These are phyloP conservation scores for Epichloe sylvatica DNA, from an alignment of 2,329 filamentous ascomycete genomes.

Conservation along the genomic window DNA sequence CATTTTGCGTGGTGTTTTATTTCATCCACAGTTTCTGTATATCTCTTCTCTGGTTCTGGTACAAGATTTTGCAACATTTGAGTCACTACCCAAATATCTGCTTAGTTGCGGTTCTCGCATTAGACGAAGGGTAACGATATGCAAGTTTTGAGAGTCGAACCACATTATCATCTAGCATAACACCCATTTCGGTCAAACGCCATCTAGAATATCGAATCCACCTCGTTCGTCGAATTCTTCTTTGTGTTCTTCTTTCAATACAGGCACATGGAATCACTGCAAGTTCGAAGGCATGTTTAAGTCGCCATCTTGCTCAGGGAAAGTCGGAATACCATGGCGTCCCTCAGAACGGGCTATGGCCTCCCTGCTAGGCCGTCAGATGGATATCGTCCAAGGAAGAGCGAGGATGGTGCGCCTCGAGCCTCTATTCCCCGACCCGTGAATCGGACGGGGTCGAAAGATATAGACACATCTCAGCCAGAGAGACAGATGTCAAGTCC, in stretches of 20 bases:
- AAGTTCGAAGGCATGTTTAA: constrained; percentile 9
- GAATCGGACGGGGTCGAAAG: constrained; percentile 11
- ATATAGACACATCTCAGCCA: constrained; percentile 8
- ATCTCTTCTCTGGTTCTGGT: neutral
- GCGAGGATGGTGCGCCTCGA: constrained; percentile 11
- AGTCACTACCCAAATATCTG: neutral
- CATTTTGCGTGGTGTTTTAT: neutral
- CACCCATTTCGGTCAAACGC: neutral
- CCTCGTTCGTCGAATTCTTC: too few species aligned
- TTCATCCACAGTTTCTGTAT: neutral
- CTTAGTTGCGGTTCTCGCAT: neutral
- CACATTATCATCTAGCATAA: neutral
- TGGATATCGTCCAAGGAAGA: constrained; percentile 17
- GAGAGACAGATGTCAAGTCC: constrained; percentile 8
- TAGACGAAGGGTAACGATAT: neutral
- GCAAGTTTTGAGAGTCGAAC: neutral
- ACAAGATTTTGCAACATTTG: neutral
- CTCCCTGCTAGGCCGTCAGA: constrained; percentile 27
- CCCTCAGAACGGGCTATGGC: constrained; percentile 26
- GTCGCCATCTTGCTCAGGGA: constrained; percentile 8
- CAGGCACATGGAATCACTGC: neutral
- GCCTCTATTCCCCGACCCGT: constrained; percentile 12
- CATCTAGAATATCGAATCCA: too few species aligned
- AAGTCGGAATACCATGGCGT: constrained; percentile 28
- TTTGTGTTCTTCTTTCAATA: neutral